Percentiles rank a stretch among this genome's conserved stretches.
phyloP scores from a whole-genome alignment of 1,284 basidiomycete species.

The Coniferiporia sulphurascens region DNA sequence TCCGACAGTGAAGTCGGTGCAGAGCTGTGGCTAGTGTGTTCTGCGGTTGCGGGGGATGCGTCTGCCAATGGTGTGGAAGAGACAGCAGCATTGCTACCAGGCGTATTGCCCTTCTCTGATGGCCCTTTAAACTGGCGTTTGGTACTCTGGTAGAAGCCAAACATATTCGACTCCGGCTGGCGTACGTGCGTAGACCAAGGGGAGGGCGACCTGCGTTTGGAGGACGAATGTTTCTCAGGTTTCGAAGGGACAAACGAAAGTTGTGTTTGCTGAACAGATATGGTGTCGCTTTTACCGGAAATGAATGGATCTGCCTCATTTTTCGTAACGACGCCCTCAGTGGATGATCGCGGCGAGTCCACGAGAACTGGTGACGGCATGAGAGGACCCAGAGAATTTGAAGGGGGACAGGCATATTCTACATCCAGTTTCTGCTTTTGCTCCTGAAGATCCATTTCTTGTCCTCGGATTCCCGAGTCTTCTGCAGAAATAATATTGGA shows the following conservation, averaged over 20 bases:
- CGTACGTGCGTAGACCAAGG: not conserved
- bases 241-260: not conserved
- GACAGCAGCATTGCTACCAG: not conserved
- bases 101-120: not conserved
- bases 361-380: no score
- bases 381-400: no score
- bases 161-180: not conserved
- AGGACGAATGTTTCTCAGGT: not conserved
- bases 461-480: not conserved
- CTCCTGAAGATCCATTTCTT: not conserved
- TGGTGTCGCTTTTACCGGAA: no score
- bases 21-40: no score
- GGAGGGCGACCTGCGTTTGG: not conserved
- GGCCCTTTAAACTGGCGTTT: not conserved
- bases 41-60: not conserved
- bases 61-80: not conserved
- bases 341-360: no score
- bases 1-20: no score
- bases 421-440: not conserved
- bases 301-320: no score
- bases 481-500: not conserved
- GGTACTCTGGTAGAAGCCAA: not conserved
- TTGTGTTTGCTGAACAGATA: not conserved
- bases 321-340: no score
- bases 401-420: no score